These are phyloP conservation scores for Cryphonectria japonica DNA, from an alignment of 2,329 filamentous ascomycete species.

Conservation along the genomic window DNA sequence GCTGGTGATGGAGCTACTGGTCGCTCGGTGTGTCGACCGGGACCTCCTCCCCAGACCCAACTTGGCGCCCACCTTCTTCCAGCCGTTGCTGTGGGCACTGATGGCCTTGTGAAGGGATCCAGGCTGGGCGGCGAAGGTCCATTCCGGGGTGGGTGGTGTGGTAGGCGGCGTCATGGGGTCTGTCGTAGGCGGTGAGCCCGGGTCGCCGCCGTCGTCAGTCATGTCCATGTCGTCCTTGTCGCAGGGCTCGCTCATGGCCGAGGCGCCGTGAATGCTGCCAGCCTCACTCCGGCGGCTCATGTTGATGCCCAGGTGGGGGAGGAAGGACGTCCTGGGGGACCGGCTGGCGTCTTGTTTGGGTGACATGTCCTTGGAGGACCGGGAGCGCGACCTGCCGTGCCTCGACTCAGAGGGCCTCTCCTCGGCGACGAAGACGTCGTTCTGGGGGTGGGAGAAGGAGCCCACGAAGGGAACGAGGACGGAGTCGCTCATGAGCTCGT, in stretches of 20 bases:
- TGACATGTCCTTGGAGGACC: constrained; percentile 42
- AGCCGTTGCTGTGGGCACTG: constrained; percentile 59
- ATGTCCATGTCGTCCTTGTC: constrained; percentile 57
- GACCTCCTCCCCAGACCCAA: constrained; percentile 61
- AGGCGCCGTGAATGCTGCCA: constrained; percentile 45
- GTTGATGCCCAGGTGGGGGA: constrained; percentile 47
- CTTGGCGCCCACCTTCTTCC: constrained; percentile 68
- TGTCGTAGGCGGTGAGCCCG: constrained; percentile 57
- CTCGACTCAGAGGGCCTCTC: constrained; percentile 42
- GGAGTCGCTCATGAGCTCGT: constrained; percentile 97
- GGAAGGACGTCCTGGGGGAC: constrained; percentile 49
- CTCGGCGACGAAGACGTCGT: constrained; percentile 41
- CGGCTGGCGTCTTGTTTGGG: constrained; percentile 45
- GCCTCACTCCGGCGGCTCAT: constrained; percentile 43
- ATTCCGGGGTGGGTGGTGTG: constrained; percentile 68
- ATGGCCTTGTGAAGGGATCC: constrained; percentile 59
- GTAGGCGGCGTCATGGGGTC: constrained; percentile 77
- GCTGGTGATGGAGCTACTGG: constrained; percentile 34
- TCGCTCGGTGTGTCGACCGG: constrained; percentile 49
- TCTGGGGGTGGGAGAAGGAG: constrained; percentile 48
- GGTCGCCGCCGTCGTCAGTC: constrained; percentile 65
- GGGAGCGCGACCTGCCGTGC: constrained; percentile 45
- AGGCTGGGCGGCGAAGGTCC: constrained; percentile 55
- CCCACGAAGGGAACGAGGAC: constrained; percentile 92
- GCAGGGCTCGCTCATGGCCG: constrained; percentile 50